These are phyloP conservation scores for Albophoma yamanashiensis DNA, from an alignment of 2,329 filamentous ascomycete species.

Conservation along the genomic window DNA sequence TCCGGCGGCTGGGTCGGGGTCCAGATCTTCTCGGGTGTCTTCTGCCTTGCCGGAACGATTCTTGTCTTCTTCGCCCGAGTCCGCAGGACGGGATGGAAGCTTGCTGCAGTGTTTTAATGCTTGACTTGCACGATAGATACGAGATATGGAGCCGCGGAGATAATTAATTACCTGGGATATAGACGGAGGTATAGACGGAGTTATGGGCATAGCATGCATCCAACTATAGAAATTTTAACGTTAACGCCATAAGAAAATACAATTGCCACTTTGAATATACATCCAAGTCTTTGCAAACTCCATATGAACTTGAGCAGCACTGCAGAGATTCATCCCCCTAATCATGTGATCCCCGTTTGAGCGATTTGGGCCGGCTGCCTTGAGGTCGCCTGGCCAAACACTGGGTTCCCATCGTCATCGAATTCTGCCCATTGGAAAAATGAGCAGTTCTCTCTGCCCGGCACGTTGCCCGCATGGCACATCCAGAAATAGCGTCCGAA, in stretches of 20 bases:
- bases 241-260: no score
- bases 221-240: not conserved
- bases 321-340: not conserved
- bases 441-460: constrained; percentile 56
- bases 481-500: constrained; percentile 86
- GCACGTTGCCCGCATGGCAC: constrained; percentile 69
- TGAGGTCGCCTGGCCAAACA: constrained; percentile 12
- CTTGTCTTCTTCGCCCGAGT: not conserved
- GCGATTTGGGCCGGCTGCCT: constrained; percentile 41
- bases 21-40: not conserved
- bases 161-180: not conserved
- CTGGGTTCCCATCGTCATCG: constrained; percentile 72
- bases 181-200: not conserved
- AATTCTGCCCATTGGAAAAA: constrained; percentile 85
- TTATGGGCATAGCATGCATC: not conserved
- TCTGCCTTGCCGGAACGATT: not conserved
- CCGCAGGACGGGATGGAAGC: not conserved
- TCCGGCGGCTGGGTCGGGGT: not conserved
- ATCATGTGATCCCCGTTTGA: not conserved
- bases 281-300: not conserved
- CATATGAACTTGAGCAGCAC: no score
- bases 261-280: not conserved
- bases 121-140: not conserved
- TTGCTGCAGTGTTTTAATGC: not conserved
- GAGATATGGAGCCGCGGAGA: not conserved